Base-by-base conservation (phyloP, 2,329 filamentous ascomycete genomes). In the Pestalotiopsis sp. region DNA sequence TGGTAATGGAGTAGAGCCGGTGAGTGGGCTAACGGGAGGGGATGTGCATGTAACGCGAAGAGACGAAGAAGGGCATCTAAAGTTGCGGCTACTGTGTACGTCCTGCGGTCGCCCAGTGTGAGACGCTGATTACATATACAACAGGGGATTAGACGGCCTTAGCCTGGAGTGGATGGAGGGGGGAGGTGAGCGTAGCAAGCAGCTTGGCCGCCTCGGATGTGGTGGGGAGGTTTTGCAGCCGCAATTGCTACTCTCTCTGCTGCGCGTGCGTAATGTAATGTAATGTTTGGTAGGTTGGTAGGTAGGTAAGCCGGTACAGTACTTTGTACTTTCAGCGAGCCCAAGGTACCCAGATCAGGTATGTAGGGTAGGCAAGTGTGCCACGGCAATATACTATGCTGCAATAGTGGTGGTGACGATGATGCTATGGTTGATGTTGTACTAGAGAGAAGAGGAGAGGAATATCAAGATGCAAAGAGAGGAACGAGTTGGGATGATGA, bases 101-200 rank as follows among this genome's bases (percentile, higher is more conserved):
- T 74, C 74, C 70, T 73, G 72, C 70, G 72, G 70, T 35, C 30
- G 30, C 30, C 71, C 71, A 70, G 72, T 68, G 73, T 74, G 71
- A 74, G 71, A 73, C 69, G 70, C n/a, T 75, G 75, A 77, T 77
- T 77, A 77, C 75, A 77, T 76, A 74, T 73, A 71, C 67, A 70
- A 68, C 71, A 71, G 71, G 72, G 72, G 72, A 74, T 73, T 74
- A 72, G 72, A 77, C 71, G 74, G 74, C 71, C 70, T 68, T 68
- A 68, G 65, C 72, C 72, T 68, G 69, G 56, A 65, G 52, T 66
- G 69, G 44, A 62, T 61, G 66, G 64, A 66, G 68, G 61, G 68
- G 61, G 35, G 67, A 40, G 63, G 62, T 66, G 67, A 67, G 69
- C 70, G 68, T 55, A 60, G 67, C 68, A 73, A 70, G 70, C 30